Conservation (phyloP, 352 stramenopile species). For the Phytophthora colocasiae region DNA sequence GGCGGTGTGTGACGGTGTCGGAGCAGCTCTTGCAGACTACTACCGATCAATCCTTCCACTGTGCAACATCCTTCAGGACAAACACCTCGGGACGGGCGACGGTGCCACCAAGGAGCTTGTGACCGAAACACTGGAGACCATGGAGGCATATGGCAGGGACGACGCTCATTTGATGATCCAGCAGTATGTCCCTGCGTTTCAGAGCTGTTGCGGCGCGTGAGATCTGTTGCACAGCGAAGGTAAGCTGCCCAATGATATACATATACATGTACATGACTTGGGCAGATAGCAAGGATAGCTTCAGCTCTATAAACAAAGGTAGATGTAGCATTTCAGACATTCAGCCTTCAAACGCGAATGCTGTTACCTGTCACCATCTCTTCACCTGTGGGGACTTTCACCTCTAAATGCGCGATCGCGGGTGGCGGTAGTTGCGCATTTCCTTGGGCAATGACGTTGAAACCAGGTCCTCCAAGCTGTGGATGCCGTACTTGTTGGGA, state of each 20-base stretch:
- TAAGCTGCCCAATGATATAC: neutral
- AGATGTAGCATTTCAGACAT: constrained; percentile 13
- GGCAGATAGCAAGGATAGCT: constrained; percentile 9
- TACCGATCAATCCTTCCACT: constrained; percentile 80
- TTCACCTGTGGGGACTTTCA: constrained; percentile 5
- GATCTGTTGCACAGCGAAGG: neutral
- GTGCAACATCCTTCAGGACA: constrained; percentile 86
- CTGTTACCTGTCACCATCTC: constrained; percentile 9
- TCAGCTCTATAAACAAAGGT: constrained; percentile 21
- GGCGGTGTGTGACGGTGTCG: constrained; percentile 72
- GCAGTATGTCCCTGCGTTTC: constrained; percentile 79
- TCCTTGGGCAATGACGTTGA: constrained; percentile 89
- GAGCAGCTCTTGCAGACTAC: constrained; percentile 66
- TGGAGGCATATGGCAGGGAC: constrained; percentile 75
- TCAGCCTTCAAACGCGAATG: constrained; percentile 14
- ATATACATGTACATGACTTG: constrained; percentile 1
- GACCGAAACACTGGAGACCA: constrained; percentile 69
- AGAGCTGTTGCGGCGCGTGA: constrained; percentile 49
- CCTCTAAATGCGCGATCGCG: constrained; percentile 85
- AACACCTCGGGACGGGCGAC: constrained; percentile 75
- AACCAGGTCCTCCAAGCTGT: constrained; percentile 90
- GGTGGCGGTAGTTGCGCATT: constrained; percentile 90
- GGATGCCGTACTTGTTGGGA: constrained; percentile 93
- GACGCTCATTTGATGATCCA: constrained; percentile 76
- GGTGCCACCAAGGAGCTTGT: constrained; percentile 64